Evolutionary conservation across 345 rosid genomes (phyloP).

Genomic region (Cardamine resedifolia): DNA sequence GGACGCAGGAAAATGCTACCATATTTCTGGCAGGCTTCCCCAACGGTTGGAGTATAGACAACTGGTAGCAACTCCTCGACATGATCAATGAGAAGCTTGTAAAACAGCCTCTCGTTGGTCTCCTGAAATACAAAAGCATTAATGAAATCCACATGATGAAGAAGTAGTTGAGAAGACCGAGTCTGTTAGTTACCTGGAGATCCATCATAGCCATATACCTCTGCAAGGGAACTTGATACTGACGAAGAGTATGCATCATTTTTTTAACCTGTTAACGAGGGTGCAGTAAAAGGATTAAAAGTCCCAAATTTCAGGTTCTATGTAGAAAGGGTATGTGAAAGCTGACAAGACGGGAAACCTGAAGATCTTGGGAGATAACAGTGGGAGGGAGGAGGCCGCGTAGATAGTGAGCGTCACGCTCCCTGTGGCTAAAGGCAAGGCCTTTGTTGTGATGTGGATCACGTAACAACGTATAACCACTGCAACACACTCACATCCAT

Average conservation of each 20-base stretch:
- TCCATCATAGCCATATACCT: slow-evolving; percentile 98
- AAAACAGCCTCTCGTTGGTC: slow-evolving; percentile 79
- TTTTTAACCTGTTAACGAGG: slow-evolving; percentile 68
- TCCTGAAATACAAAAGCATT: slow-evolving; percentile 50
- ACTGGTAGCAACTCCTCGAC: slow-evolving; percentile 96
- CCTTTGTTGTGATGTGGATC: slow-evolving; percentile 98
- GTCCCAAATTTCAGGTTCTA: background rate
- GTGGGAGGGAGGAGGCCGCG: slow-evolving; percentile 94
- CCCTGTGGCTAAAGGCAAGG: slow-evolving; percentile 78
- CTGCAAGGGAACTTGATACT: slow-evolving; percentile 89
- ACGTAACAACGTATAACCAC: slow-evolving; percentile 92
- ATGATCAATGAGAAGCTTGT: slow-evolving; percentile 84
- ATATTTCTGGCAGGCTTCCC: slow-evolving; percentile 97
- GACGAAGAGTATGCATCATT: slow-evolving; percentile 78
- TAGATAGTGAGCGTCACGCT: slow-evolving; percentile 89
- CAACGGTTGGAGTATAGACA: slow-evolving; percentile 96
- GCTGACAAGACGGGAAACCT: slow-evolving; percentile 46
- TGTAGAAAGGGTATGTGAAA: background rate
- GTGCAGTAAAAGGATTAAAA: background rate
- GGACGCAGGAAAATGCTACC: slow-evolving; percentile 97
- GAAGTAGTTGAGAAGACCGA: background rate
- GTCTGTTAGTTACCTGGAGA: slow-evolving; percentile 60
- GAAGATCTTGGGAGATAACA: slow-evolving; percentile 82
- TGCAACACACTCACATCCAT: slow-evolving; percentile 33
- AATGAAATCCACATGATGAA: background rate